phyloP scores from a whole-genome alignment of 2,329 filamentous ascomycete species.

The Ramularia endophylla region DNA sequence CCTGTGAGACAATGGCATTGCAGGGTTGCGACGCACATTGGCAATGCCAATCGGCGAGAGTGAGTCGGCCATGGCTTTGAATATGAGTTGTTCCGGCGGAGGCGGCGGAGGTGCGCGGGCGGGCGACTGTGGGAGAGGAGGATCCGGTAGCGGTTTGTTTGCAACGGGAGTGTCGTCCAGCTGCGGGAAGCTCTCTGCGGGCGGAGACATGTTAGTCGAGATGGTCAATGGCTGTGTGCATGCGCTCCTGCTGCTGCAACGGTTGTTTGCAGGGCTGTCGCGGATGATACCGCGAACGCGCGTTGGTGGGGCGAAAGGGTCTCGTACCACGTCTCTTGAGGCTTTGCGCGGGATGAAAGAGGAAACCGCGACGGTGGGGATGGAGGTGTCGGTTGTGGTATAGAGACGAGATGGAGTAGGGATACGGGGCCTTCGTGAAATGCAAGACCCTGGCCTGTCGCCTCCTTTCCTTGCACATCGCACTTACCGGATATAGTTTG shows the following conservation, averaged over 20 bases:
- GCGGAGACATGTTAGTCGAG: constrained; percentile 4
- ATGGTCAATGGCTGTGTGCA: too few species aligned
- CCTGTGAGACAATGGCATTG: neutral
- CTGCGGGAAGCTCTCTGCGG: constrained; percentile 5
- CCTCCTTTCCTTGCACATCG: constrained; percentile 11
- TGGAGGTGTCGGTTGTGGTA: neutral
- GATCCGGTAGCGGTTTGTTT: constrained; percentile 6
- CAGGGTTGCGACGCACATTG: constrained; percentile 50
- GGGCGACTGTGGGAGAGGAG: constrained; percentile 1
- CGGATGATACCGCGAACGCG: too few species aligned
- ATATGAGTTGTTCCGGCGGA: constrained; percentile 4
- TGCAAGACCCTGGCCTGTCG: neutral
- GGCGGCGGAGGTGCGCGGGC: constrained; percentile 7
- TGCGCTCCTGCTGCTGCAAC: too few species aligned
- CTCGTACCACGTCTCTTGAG: constrained; percentile 1
- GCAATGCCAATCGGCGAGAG: constrained; percentile 67
- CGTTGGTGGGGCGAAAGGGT: neutral
- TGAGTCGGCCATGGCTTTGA: constrained; percentile 54
- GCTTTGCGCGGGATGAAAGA: neutral
- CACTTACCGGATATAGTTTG: too few species aligned
- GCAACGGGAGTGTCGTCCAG: constrained; percentile 7
- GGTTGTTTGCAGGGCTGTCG: too few species aligned
- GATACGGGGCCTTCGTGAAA: neutral
- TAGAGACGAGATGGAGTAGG: neutral
- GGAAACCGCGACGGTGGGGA: neutral